phyloP scores from a whole-genome alignment of 2,329 filamentous ascomycete species.

The Arthrobotrys musiformis region DNA sequence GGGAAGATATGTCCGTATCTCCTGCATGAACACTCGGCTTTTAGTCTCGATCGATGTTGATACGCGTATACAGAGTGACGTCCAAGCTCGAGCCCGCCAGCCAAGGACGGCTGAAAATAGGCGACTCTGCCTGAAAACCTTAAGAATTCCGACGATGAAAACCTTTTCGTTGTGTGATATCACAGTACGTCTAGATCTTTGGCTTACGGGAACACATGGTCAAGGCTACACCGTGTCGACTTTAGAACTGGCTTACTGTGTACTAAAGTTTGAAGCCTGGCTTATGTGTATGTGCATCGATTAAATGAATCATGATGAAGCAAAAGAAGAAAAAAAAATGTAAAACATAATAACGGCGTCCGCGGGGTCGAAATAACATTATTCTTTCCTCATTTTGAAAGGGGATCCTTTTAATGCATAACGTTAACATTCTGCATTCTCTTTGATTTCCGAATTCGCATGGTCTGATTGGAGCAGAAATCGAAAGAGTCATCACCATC shows the following conservation, averaged over 20 bases:
- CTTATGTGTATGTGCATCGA: neutral
- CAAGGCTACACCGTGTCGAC: no score
- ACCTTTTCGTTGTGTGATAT: neutral
- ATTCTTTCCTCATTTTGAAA: constrained; percentile 2
- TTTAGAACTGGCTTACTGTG: no score
- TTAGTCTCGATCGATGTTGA: no score
- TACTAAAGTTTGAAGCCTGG: neutral
- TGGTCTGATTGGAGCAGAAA: constrained; percentile 7
- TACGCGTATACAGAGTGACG: no score
- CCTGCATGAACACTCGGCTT: no score
- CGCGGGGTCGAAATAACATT: constrained; percentile 15
- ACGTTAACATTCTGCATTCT: neutral
- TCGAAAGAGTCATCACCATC: constrained; percentile 23
- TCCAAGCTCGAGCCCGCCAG: no score
- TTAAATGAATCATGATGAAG: constrained; percentile 13
- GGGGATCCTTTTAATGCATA: neutral
- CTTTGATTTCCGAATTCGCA: neutral
- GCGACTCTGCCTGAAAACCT: neutral
- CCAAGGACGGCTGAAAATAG: neutral
- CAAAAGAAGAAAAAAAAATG: neutral
- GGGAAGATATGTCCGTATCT: no score
- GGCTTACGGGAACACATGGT: neutral
- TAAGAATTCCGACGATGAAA: neutral
- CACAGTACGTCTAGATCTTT: neutral
- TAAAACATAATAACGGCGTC: constrained; percentile 24